Conservation (phyloP, 352 stramenopile species). For the Aphanomyces euteiches region DNA sequence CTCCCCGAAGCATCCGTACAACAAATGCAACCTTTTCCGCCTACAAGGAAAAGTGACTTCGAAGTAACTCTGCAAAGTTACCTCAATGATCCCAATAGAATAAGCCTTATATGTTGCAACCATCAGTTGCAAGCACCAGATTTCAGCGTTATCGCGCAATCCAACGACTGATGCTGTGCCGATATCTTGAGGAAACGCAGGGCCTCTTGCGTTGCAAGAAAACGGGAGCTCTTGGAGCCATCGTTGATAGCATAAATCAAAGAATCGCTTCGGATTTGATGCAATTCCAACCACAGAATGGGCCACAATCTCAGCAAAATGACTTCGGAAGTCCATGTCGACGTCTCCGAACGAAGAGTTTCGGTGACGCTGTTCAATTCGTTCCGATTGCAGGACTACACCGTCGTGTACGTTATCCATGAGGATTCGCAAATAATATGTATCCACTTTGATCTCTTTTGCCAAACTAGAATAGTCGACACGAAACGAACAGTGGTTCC, state of each 20-base stretch:
- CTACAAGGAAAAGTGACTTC: not conserved
- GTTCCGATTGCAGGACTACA: not conserved
- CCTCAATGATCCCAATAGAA: conserved; percentile 15
- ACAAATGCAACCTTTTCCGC: conserved; percentile 23
- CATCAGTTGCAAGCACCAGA: conserved; percentile 25
- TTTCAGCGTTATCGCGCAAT: conserved; percentile 16
- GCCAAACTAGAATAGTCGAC: conserved; percentile 60
- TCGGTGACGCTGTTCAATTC: not conserved
- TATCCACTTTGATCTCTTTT: conserved; percentile 58
- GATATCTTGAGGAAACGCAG: not conserved
- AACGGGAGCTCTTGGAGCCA: conserved; percentile 74
- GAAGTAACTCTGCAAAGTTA: not conserved
- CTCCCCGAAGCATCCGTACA: conserved; percentile 24
- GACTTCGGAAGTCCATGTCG: not conserved
- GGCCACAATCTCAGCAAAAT: conserved; percentile 42
- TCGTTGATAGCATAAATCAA: conserved; percentile 76
- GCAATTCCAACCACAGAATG: conserved; percentile 67
- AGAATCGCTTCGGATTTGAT: conserved; percentile 55
- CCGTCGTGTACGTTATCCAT: conserved; percentile 64
- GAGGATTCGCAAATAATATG: conserved; percentile 71
- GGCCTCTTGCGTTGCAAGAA: conserved; percentile 37
- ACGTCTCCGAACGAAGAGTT: conserved; percentile 11
- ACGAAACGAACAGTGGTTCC: conserved; percentile 25
- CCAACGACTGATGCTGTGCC: not conserved
- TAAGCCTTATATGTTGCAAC: conserved; percentile 22